Conservation (phyloP, 2,329 filamentous ascomycete genomes). For the Epichloe baconii region DNA sequence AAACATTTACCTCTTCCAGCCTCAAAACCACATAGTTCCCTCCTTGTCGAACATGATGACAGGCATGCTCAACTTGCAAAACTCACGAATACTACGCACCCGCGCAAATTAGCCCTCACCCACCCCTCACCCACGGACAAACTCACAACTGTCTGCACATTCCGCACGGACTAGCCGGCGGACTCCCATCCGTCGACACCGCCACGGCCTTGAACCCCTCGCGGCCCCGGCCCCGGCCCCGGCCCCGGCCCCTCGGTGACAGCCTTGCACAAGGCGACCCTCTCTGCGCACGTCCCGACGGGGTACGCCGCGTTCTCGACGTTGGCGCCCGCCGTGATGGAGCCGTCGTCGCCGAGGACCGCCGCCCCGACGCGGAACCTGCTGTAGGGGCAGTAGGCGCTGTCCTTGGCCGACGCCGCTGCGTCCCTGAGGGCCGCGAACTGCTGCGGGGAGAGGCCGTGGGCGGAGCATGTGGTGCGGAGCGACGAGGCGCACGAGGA, state of each 20-base stretch:
- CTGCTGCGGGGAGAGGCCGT: slow-evolving; percentile 47
- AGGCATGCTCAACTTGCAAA: slow-evolving; percentile 54
- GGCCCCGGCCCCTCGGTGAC: slow-evolving; percentile 36
- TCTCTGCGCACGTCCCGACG: slow-evolving; percentile 89
- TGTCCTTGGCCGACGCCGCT: slow-evolving; percentile 58
- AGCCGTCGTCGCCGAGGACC: slow-evolving; percentile 44
- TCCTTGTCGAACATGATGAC: slow-evolving; percentile 89
- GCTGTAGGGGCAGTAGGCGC: slow-evolving; percentile 87
- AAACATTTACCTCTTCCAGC: slow-evolving; percentile 46
- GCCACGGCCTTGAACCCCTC: slow-evolving; percentile 60
- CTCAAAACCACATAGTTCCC: slow-evolving; percentile 58
- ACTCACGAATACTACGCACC: slow-evolving; percentile 55
- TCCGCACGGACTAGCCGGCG: slow-evolving; percentile 68
- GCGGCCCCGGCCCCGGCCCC: slow-evolving; percentile 11
- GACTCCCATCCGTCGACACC: slow-evolving; percentile 66
- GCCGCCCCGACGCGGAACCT: slow-evolving; percentile 82
- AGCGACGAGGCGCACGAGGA: slow-evolving; percentile 11
- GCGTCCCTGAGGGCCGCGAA: slow-evolving; percentile 47
- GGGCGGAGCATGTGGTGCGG: slow-evolving; percentile 13
- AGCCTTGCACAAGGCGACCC: slow-evolving; percentile 75
- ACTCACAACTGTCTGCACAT: slow-evolving; percentile 88
- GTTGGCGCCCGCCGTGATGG: slow-evolving; percentile 53
- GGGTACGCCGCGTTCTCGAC: slow-evolving; percentile 91
- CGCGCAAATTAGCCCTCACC: too few species aligned
- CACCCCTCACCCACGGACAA: too few species aligned